Evolutionary conservation across 2,329 filamentous ascomycete species (phyloP).

Genomic region (Monosporascus ibericus): DNA sequence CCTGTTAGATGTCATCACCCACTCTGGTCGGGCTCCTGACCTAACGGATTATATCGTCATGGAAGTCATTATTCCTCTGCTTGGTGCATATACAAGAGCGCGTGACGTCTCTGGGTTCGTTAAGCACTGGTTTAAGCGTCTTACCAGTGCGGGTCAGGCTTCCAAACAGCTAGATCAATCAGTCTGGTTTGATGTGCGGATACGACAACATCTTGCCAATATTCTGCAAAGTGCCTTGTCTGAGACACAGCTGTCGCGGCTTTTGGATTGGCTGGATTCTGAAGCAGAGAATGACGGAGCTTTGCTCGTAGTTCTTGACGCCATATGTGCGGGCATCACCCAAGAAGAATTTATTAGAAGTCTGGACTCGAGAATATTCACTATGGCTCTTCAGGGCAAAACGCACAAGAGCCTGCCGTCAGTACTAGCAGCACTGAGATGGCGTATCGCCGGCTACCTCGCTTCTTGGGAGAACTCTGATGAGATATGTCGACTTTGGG

Average conservation of each 20-base stretch:
- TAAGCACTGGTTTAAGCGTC: slow-evolving; percentile 28
- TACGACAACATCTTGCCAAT: slow-evolving; percentile 19
- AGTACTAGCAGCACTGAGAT: slow-evolving; percentile 19
- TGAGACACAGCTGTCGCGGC: slow-evolving; percentile 27
- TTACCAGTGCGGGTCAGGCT: slow-evolving; percentile 10
- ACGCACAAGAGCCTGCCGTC: slow-evolving; percentile 14
- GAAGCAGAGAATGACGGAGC: slow-evolving; percentile 18
- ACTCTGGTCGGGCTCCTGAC: slow-evolving; percentile 12
- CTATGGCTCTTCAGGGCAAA: slow-evolving; percentile 23
- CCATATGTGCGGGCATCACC: slow-evolving; percentile 29
- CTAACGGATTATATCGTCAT: slow-evolving; percentile 23
- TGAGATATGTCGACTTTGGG: slow-evolving; percentile 19
- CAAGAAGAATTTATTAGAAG: slow-evolving; percentile 26
- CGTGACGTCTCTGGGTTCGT: slow-evolving; percentile 34
- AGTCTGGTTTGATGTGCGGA: slow-evolving; percentile 21
- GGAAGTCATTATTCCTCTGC: slow-evolving; percentile 31
- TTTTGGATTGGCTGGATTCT: slow-evolving; percentile 28
- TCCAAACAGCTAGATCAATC: slow-evolving; percentile 10
- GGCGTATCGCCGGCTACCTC: slow-evolving; percentile 21
- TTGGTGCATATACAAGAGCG: slow-evolving; percentile 32
- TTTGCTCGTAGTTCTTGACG: slow-evolving; percentile 30
- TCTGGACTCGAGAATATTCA: slow-evolving; percentile 25
- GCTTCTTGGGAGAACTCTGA: slow-evolving; percentile 21
- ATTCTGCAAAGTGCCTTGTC: slow-evolving; percentile 31
- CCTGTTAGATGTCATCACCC: slow-evolving; percentile 27